Conservation (phyloP, 768 basidiomycete genomes). For the Lentinula sp. region DNA sequence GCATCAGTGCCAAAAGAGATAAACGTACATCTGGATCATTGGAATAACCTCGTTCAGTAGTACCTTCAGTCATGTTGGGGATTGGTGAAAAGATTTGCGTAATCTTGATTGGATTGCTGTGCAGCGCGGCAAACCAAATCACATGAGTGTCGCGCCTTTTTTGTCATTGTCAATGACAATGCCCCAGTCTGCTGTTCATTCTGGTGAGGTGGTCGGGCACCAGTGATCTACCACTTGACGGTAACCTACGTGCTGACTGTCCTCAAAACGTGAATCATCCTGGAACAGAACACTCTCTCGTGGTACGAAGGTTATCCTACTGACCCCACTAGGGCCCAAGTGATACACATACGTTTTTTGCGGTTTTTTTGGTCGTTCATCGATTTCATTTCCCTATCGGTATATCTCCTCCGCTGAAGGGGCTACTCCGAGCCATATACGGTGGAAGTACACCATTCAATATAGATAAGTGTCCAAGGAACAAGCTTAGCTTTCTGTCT, state of each 20-base stretch:
- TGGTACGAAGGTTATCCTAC: not conserved
- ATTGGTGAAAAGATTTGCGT: constrained; percentile 40
- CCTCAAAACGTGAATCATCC: too few relatives aligned
- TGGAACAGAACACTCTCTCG: too few relatives aligned
- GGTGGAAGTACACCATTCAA: not conserved
- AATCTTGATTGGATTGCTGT: not conserved
- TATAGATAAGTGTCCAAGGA: not conserved
- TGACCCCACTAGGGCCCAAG: not conserved
- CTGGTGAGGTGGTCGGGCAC: too few relatives aligned
- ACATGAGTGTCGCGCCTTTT: too few relatives aligned
- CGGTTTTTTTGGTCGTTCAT: not conserved
- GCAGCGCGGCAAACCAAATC: not conserved
- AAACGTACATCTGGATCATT: constrained; percentile 46
- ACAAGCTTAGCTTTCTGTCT: not conserved
- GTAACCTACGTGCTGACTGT: too few relatives aligned
- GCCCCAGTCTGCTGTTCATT: too few relatives aligned
- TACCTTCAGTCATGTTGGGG: constrained; percentile 28
- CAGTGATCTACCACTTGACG: too few relatives aligned
- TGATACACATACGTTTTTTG: not conserved
- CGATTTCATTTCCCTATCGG: not conserved
- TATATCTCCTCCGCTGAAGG: not conserved
- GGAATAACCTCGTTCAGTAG: constrained; percentile 61
- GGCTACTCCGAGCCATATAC: not conserved
- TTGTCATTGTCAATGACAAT: too few relatives aligned
- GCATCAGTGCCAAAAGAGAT: not conserved